These are phyloP conservation scores for Ustilago shanxiensis DNA, from an alignment of 1,284 basidiomycete genomes.

Conservation along the genomic window DNA sequence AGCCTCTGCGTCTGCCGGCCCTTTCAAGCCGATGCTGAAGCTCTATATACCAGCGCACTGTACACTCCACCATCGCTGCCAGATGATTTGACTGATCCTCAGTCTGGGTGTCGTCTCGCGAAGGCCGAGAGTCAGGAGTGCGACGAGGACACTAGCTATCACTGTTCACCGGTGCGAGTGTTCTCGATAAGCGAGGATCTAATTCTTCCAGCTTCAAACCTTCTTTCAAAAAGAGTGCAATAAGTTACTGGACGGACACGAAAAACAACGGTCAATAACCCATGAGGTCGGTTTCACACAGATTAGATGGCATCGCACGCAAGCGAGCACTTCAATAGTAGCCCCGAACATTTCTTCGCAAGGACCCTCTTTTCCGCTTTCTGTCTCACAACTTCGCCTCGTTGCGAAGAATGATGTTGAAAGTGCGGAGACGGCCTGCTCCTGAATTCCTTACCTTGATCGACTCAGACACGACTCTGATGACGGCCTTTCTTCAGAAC, in stretches of 20 bases:
- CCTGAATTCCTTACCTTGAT: not conserved
- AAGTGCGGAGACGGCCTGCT: not conserved
- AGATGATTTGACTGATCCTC: not conserved
- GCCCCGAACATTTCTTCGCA: conserved; percentile 16
- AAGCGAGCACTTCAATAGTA: not conserved
- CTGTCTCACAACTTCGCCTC: conserved; percentile 9
- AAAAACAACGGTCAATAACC: not conserved
- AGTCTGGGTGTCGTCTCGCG: not conserved
- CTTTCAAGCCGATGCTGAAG: not conserved
- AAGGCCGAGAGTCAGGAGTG: not conserved
- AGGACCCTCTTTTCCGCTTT: conserved; percentile 18
- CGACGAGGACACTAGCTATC: not conserved
- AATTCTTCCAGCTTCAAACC: conserved; percentile 1
- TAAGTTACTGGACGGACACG: not conserved
- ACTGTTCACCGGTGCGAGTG: not conserved
- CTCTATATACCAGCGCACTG: not conserved
- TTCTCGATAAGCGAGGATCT: not conserved
- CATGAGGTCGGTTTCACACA: not conserved
- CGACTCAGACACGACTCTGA: too few relatives aligned
- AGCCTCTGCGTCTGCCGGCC: not conserved
- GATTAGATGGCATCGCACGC: not conserved
- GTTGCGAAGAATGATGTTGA: not conserved
- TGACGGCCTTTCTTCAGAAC: not conserved
- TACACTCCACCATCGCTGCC: not conserved
- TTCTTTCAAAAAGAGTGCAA: not conserved